Conservation (phyloP, 441 rosid species). For the Erodium moschatum region DNA sequence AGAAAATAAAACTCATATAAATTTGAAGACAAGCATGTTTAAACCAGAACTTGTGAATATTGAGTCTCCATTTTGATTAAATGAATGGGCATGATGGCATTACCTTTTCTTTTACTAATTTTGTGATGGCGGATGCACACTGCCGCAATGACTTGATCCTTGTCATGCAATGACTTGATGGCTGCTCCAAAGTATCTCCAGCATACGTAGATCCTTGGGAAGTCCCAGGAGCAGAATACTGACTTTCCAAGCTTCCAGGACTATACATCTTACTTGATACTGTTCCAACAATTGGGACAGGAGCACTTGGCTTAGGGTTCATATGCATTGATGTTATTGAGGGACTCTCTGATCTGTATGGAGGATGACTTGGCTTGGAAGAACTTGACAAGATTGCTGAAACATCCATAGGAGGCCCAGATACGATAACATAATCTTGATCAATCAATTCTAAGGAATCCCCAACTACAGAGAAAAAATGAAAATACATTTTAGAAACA, state of each 20-base stretch:
- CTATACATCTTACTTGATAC: slow-evolving; percentile 29
- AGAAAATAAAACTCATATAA: background rate
- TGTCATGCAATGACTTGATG: slow-evolving; percentile 54
- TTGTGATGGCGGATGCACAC: slow-evolving; percentile 59
- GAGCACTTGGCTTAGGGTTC: slow-evolving; percentile 42
- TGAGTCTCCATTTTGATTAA: slow-evolving; percentile 2
- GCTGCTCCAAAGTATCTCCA: slow-evolving; percentile 61
- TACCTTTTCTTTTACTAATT: slow-evolving; percentile 61
- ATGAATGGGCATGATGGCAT: slow-evolving; percentile 11
- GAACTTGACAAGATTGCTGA: slow-evolving; percentile 43
- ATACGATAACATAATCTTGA: slow-evolving; percentile 31
- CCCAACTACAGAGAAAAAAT: slow-evolving; percentile 31
- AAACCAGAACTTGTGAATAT: background rate
- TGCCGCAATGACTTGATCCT: slow-evolving; percentile 69
- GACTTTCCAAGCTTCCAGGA: slow-evolving; percentile 56
- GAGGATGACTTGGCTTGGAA: slow-evolving; percentile 47
- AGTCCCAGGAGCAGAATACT: slow-evolving; percentile 58
- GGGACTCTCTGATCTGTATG: slow-evolving; percentile 42
- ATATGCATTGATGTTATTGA: slow-evolving; percentile 31
- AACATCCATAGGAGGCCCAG: slow-evolving; percentile 66
- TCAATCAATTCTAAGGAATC: slow-evolving; percentile 75
- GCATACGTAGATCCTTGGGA: slow-evolving; percentile 68
- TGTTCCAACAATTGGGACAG: slow-evolving; percentile 55
- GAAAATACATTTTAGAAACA: background rate
- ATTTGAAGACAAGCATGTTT: background rate